A percentile compares a stretch with the other conserved stretches of the same genome.
phyloP scores from a whole-genome alignment of 495 filamentous ascomycete genomes.

The Aspergillus homomorphus region DNA sequence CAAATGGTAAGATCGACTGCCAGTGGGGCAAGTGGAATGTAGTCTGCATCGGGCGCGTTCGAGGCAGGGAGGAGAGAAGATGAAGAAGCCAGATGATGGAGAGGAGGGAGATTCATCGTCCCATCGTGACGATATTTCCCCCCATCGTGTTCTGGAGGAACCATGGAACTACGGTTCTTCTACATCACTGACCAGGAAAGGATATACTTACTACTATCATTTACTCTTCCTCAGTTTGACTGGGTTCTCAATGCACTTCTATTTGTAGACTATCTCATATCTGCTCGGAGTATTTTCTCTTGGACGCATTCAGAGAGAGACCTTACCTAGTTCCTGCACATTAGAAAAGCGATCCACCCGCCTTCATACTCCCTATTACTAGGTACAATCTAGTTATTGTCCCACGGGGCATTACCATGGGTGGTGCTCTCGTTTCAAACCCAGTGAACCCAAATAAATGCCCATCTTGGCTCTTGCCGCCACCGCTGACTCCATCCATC shows the following conservation, averaged over 20 bases:
- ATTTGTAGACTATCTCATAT: neutral
- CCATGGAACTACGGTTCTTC: neutral
- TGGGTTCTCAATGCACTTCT: no score
- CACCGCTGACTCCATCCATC: neutral
- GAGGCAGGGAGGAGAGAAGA: neutral
- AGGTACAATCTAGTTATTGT: neutral
- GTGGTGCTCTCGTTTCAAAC: neutral
- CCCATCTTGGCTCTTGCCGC: neutral
- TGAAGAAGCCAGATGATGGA: neutral
- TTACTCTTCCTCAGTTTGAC: no score
- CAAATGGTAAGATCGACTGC: slow-evolving; percentile 15
- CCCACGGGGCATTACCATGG: neutral
- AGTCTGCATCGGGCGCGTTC: neutral
- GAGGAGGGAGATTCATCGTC: neutral
- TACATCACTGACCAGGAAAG: neutral
- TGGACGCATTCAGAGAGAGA: neutral
- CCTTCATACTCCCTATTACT: no score
- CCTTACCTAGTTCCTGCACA: neutral
- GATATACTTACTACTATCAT: no score
- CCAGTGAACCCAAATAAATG: neutral
- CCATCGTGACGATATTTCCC: neutral
- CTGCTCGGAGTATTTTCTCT: neutral
- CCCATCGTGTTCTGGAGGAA: neutral
- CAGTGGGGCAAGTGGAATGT: slow-evolving; percentile 8
- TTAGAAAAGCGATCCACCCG: neutral